Percentiles rank a stretch among this genome's conserved stretches.
Conservation (phyloP, 805 yeast species). For the Saturnispora sekii region DNA sequence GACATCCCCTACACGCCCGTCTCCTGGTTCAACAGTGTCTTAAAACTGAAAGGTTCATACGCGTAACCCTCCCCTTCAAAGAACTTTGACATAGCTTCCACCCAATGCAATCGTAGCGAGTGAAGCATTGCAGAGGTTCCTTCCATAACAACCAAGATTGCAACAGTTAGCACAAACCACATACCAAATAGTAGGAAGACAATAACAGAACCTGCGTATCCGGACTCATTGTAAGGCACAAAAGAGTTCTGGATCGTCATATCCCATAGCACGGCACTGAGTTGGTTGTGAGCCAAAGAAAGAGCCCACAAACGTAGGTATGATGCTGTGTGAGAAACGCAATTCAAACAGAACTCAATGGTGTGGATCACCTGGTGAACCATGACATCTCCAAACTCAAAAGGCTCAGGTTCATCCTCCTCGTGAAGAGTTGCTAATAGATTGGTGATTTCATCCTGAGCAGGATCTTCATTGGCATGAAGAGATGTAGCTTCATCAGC, state of each 20-base stretch:
- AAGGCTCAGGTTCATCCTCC: conserved; percentile 33
- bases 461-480: neutral
- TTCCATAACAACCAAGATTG: conserved; percentile 67
- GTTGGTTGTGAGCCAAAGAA: conserved; percentile 72
- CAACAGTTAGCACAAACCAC: conserved; percentile 67
- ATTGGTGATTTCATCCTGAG: conserved; percentile 24
- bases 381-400: conserved; percentile 56
- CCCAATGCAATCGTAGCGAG: conserved; percentile 72
- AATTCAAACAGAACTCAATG: conserved; percentile 68
- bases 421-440: conserved; percentile 8
- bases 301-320: conserved; percentile 72
- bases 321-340: conserved; percentile 75
- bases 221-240: conserved; percentile 34
- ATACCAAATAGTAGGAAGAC: conserved; percentile 55
- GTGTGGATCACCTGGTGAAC: conserved; percentile 77
- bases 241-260: conserved; percentile 65
- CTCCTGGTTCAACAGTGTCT: neutral
- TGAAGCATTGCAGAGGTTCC: conserved; percentile 83
- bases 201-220: conserved; percentile 45
- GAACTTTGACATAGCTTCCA: conserved; percentile 72
- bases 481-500: neutral
- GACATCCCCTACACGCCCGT: too few relatives aligned
- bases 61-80: conserved; percentile 69
- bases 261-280: conserved; percentile 64
- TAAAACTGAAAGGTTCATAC: conserved; percentile 54